Conservation (phyloP, 257 asterid species). For the Nicotiana noctiflora region DNA sequence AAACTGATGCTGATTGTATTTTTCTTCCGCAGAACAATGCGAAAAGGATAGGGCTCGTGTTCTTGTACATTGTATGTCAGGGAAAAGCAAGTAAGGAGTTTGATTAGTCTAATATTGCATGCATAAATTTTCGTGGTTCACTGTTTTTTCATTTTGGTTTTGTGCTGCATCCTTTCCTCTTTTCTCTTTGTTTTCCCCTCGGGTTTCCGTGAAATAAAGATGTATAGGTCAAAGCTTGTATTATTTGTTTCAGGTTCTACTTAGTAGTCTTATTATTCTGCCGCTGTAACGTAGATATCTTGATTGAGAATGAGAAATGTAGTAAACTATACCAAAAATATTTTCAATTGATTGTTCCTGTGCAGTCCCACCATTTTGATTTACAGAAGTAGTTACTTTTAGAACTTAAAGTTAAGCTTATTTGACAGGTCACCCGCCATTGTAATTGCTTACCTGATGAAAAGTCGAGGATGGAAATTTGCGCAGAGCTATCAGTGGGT, state of each 20-base stretch:
- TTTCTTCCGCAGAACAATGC: conserved; percentile 62
- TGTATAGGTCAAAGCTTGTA: background rate
- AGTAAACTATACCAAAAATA: background rate
- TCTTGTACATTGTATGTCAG: conserved; percentile 97
- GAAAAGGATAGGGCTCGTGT: conserved; percentile 81
- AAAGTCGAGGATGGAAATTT: conserved; percentile 86
- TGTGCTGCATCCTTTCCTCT: background rate
- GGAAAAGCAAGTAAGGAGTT: conserved; percentile 62
- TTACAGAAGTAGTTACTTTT: background rate
- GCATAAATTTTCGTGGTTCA: background rate
- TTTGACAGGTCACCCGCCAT: conserved; percentile 85
- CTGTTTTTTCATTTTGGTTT: background rate
- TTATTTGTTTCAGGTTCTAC: background rate
- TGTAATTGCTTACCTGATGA: conserved; percentile 92
- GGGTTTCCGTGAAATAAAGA: background rate
- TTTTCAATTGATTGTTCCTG: background rate
- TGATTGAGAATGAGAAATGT: background rate
- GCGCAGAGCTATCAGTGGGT: conserved; percentile 93
- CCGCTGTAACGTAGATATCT: background rate
- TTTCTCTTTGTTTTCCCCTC: background rate
- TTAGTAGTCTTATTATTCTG: background rate
- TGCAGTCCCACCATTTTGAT: background rate
- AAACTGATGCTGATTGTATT: background rate
- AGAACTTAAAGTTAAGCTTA: conserved; percentile 4
- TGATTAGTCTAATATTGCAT: background rate